These are phyloP conservation scores for Marasmius oreades DNA, from an alignment of 1,284 basidiomycete species.

Conservation along the genomic window DNA sequence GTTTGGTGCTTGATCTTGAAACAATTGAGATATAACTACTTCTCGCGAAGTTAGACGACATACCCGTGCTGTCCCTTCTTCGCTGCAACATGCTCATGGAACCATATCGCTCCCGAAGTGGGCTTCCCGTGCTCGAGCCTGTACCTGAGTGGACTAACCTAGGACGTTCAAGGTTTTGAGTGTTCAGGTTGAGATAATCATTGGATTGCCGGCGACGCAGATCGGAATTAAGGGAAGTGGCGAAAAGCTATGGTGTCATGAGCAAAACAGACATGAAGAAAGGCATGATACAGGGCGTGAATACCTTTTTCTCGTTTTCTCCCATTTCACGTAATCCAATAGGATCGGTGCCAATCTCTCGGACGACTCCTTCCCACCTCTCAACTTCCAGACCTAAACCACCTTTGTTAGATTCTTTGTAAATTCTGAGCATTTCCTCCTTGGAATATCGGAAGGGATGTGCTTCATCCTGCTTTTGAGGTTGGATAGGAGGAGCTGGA, in stretches of 20 bases:
- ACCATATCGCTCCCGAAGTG: conserved; percentile 64
- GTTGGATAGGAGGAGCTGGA: conserved; percentile 45
- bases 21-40: conserved; percentile 9
- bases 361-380: conserved; percentile 81
- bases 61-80: conserved; percentile 68
- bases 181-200: conserved; percentile 58
- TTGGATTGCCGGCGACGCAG: conserved; percentile 76
- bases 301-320: conserved; percentile 87
- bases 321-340: conserved; percentile 72
- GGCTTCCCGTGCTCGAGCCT: conserved; percentile 44
- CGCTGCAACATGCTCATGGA: conserved; percentile 42
- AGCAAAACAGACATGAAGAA: conserved; percentile 19
- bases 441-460: conserved; percentile 85
- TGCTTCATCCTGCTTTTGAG: conserved; percentile 55
- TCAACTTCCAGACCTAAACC: conserved; percentile 83
- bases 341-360: conserved; percentile 72
- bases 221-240: conserved; percentile 74
- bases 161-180: conserved; percentile 51
- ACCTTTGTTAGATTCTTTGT: conserved; percentile 73
- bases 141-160: conserved; percentile 48
- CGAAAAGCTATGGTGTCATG: conserved; percentile 52
- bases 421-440: conserved; percentile 82
- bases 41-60: conserved; percentile 15
- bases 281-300: conserved; percentile 19
- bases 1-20: conserved; percentile 44